A percentile compares a stretch with the other conserved stretches of the same genome.
phyloP scores from a whole-genome alignment of 495 filamentous ascomycete species.

The Podospora pseudopauciseta region DNA sequence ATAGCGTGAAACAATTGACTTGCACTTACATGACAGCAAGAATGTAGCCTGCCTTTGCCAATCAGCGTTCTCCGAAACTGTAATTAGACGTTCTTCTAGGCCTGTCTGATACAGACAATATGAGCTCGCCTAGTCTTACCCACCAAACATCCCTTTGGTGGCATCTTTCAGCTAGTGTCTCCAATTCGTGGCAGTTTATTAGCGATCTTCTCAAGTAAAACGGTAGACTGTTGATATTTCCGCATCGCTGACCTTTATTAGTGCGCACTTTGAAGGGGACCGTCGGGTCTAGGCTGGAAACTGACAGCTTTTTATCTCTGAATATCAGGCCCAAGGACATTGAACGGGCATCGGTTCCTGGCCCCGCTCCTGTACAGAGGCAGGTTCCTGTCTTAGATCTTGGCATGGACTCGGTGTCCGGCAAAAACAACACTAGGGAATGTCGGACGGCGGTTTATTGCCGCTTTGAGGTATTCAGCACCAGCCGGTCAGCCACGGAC shows the following conservation, averaged over 20 bases:
- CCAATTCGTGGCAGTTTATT: neutral
- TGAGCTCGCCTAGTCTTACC: too few species aligned
- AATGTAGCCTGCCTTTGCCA: neutral
- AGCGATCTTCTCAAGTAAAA: neutral
- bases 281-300: neutral
- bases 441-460: neutral
- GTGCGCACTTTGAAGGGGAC: neutral
- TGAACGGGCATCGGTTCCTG: slow-evolving; percentile 1
- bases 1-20: neutral
- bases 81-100: neutral
- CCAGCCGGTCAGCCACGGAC: slow-evolving; percentile 22
- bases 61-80: neutral
- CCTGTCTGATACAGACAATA: neutral
- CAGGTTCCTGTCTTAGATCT: neutral
- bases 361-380: neutral
- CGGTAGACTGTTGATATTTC: neutral
- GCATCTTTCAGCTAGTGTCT: neutral
- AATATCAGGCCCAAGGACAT: neutral
- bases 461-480: neutral
- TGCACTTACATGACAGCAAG: neutral
- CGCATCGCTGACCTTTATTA: neutral
- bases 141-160: neutral
- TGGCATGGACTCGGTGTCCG: slow-evolving; percentile 6
- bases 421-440: neutral
- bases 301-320: neutral